Evolutionary conservation across 495 filamentous ascomycete genomes (phyloP).

Genomic region (Podospora pseudopauciseta): DNA sequence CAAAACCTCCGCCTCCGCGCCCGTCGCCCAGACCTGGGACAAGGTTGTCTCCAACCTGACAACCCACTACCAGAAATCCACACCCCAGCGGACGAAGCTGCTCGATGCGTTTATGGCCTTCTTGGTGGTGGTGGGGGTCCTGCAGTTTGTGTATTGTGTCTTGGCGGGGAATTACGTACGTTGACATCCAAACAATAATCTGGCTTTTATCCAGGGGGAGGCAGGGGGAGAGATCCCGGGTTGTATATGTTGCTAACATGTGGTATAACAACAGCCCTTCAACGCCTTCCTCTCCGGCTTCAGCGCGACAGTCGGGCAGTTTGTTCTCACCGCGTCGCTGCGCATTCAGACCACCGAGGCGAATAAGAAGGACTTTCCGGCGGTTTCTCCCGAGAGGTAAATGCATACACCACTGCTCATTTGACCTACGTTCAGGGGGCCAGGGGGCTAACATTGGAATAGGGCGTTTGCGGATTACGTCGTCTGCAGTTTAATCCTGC

Average conservation of each 20-base stretch:
- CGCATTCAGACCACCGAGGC: constrained; percentile 86
- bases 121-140: constrained; percentile 73
- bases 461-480: constrained; percentile 97
- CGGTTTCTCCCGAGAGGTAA: constrained; percentile 68
- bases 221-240: too few species aligned
- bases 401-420: constrained; percentile 7
- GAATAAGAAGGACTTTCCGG: constrained; percentile 66
- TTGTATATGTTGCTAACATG: background rate
- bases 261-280: constrained; percentile 65
- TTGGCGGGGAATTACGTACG: constrained; percentile 91
- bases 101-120: constrained; percentile 92
- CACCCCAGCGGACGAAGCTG: constrained; percentile 87
- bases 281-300: constrained; percentile 98
- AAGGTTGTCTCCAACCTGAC: constrained; percentile 56
- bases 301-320: constrained; percentile 91
- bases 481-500: constrained; percentile 88
- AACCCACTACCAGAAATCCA: constrained; percentile 71
- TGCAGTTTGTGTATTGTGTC: constrained; percentile 94
- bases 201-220: background rate
- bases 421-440: too few species aligned
- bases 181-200: constrained; percentile 16
- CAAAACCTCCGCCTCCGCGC: constrained; percentile 20
- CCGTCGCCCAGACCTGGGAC: constrained; percentile 32
- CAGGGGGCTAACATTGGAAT: background rate
- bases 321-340: constrained; percentile 82